Evolutionary conservation across 805 yeast species (phyloP), one percentile per base, ranked within the genome.

Genomic region (Torulaspora franciscae): DNA sequence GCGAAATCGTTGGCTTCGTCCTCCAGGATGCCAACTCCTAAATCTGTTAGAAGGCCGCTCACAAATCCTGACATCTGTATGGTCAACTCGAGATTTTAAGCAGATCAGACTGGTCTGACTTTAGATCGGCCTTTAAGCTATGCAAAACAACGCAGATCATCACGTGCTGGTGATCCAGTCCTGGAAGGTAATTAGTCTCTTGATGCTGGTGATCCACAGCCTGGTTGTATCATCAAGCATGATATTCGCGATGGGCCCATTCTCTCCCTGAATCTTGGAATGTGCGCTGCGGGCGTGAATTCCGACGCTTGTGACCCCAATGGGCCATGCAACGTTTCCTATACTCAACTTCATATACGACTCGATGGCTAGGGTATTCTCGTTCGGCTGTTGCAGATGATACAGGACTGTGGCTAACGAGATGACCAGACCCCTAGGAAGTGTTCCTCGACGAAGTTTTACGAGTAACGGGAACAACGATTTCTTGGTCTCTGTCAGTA

Each of bases 251-350:
- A 70, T 48, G 17, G 59, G 48, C 27, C 50, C 42, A 32, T 51
- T 46, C 14, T 80, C 79, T 25, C 54, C 54, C 5, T 78, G 72
- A 27, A 83, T 75, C 51, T 75, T 77, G 46, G 73, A 71, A 42
- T 77, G 80, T 1, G 84, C 80, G 44, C 81, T 76, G 48, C 95
- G 68, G 8, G 80, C 81, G 60, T 87, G 96, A 46, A 88, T 85
- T 39, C 93, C 88, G 11, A 88, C 83, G 45, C 77, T 77, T 6
- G 79, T 70, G 10, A 88, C 85, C 23, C 96, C 96, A 51, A 87
- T 83, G 2, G 96, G 96, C 95, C 95, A 88, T 4, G 93, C 90
- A 2, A 84, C 87, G 54, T 86, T 85, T 1, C 96, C 96, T 13
- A 88, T 82, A 57, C 91, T 82, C 46, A 88, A 66, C 50, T 82